Conservation (phyloP, 2,329 filamentous ascomycete species). For the Phyllosticta citribraziliensis region DNA sequence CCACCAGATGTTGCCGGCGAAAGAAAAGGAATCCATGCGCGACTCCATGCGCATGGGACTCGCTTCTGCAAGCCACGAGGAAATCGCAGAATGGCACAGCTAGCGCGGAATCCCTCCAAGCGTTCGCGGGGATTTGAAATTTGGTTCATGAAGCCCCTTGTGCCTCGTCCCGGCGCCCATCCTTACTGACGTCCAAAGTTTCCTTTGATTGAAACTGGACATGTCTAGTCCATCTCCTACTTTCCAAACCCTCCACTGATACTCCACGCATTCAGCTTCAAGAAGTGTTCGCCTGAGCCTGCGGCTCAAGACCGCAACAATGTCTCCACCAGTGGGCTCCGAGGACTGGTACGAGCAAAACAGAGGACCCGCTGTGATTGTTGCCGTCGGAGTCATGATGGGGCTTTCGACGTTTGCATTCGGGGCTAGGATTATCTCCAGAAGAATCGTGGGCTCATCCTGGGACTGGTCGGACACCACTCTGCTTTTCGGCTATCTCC, state of each 20-base stretch:
- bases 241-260: background rate
- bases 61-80: background rate
- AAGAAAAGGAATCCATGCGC: background rate
- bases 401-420: background rate
- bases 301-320: background rate
- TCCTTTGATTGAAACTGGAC: background rate
- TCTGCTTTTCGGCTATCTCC: background rate
- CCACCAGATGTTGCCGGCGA: background rate
- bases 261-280: background rate
- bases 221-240: background rate
- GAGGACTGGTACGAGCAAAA: background rate
- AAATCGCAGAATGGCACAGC: background rate
- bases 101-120: background rate
- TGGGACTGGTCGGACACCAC: slow-evolving; percentile 3
- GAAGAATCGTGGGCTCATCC: background rate
- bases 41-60: background rate
- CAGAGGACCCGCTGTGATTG: background rate
- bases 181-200: background rate
- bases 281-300: background rate
- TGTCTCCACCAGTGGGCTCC: background rate
- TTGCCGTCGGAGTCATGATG: background rate
- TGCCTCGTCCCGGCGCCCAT: background rate
- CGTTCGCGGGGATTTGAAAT: background rate
- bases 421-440: background rate
- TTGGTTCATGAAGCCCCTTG: background rate